A percentile compares a stretch with the other conserved stretches of the same genome.
Conservation (phyloP, 176 grass and related monocot species). For the Juncus inflexus region DNA sequence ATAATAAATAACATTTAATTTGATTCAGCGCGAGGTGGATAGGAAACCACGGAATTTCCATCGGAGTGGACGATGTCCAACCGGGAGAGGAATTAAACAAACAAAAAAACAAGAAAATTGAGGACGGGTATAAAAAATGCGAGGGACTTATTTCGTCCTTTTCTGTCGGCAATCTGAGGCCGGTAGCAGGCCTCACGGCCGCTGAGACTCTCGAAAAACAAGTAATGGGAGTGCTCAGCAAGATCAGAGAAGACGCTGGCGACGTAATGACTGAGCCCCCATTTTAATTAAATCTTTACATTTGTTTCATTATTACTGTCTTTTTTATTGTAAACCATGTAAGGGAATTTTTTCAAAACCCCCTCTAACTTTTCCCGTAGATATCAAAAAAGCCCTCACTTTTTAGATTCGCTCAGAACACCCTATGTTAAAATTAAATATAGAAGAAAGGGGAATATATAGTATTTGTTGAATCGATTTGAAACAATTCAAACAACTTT, state of each 20-base stretch:
- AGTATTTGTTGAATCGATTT: constrained; percentile 2
- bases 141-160: constrained; percentile 67
- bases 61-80: constrained; percentile 90
- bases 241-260: constrained; percentile 69
- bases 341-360: too few species aligned
- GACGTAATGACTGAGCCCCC: constrained; percentile 40
- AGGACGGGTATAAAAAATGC: constrained; percentile 65
- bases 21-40: constrained; percentile 89
- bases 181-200: constrained; percentile 58
- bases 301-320: too few species aligned
- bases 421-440: too few species aligned
- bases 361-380: too few species aligned
- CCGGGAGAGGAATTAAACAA: constrained; percentile 62
- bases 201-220: constrained; percentile 70
- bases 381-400: too few species aligned
- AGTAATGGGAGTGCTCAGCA: constrained; percentile 63
- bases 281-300: constrained; percentile 5
- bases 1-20: not conserved
- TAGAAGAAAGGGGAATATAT: not conserved
- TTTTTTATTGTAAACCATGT: too few species aligned
- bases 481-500: too few species aligned
- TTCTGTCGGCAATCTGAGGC: constrained; percentile 55
- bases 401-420: too few species aligned
- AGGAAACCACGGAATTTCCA: constrained; percentile 98
- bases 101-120: constrained; percentile 66